phyloP scores from a whole-genome alignment of 1,284 basidiomycete genomes.

The Thelephora terrestris region DNA sequence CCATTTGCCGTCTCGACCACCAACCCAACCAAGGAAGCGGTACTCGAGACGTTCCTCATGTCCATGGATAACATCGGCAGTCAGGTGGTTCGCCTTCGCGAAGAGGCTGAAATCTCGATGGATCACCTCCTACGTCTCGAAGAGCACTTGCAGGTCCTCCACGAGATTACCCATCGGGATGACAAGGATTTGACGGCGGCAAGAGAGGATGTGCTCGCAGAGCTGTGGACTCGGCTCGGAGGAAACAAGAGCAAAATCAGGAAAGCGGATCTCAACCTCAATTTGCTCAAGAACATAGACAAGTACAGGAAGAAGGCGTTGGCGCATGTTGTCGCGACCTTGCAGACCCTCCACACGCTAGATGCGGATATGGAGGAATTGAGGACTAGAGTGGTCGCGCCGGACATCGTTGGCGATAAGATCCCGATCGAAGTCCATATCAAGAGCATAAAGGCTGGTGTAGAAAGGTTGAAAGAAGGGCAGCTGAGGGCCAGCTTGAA shows the following conservation, averaged over 20 bases:
- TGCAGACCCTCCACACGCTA: conserved; percentile 50
- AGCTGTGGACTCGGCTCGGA: conserved; percentile 59
- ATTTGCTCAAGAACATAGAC: conserved; percentile 41
- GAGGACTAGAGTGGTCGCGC: conserved; percentile 54
- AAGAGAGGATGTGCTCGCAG: conserved; percentile 43
- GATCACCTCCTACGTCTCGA: conserved; percentile 50
- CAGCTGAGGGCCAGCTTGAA: conserved; percentile 29
- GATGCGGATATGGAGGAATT: conserved; percentile 65
- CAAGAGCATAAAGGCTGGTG: no score
- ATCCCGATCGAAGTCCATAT: no score
- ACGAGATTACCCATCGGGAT: conserved; percentile 50
- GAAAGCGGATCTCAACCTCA: conserved; percentile 37
- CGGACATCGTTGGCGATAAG: conserved; percentile 47
- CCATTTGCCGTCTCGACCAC: conserved; percentile 22
- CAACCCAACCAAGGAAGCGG: conserved; percentile 29
- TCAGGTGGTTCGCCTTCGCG: conserved; percentile 42
- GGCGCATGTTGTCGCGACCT: conserved; percentile 48
- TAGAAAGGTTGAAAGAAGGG: conserved; percentile 50
- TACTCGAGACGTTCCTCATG: conserved; percentile 42
- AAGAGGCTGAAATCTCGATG: conserved; percentile 50
- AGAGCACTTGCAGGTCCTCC: conserved; percentile 40
- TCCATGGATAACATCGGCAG: conserved; percentile 49
- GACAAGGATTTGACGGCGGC: conserved; percentile 33
- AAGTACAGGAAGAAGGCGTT: no score
- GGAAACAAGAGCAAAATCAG: conserved; percentile 40